A percentile compares a stretch with the other conserved stretches of the same genome.
These are phyloP conservation scores for Fagus sylvatica DNA, from an alignment of 306 rosid genomes.

Conservation along the genomic window DNA sequence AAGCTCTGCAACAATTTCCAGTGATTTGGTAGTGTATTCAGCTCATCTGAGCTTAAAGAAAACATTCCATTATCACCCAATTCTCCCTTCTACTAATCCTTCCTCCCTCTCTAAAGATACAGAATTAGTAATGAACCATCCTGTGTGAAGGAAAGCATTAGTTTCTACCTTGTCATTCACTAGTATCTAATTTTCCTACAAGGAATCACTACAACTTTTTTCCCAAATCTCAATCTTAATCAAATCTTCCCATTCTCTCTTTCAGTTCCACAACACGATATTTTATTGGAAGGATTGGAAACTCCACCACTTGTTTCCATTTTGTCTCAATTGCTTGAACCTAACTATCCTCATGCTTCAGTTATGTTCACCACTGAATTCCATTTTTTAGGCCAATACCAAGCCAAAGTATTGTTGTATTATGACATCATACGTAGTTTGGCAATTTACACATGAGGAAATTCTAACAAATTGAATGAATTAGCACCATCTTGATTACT, in stretches of 20 bases:
- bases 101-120: not conserved
- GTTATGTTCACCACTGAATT: not conserved
- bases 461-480: not conserved
- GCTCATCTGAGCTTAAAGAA: not conserved
- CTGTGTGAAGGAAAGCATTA: not conserved
- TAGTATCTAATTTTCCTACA: not conserved
- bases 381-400: not conserved
- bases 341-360: not conserved
- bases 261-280: not conserved
- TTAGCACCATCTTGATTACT: not conserved
- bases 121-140: not conserved
- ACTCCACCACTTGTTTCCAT: not conserved
- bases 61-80: not conserved
- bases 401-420: not conserved
- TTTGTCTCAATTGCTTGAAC: not conserved
- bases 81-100: not conserved
- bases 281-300: not conserved
- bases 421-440: too few relatives aligned
- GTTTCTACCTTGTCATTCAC: not conserved
- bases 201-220: not conserved
- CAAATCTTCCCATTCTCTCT: not conserved
- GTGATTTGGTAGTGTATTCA: not conserved
- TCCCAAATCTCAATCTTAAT: not conserved
- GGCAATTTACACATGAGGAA: not conserved
- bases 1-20: not conserved